These are phyloP conservation scores for Aspergillus fischeri DNA, from an alignment of 2,329 filamentous ascomycete genomes.

Conservation along the genomic window DNA sequence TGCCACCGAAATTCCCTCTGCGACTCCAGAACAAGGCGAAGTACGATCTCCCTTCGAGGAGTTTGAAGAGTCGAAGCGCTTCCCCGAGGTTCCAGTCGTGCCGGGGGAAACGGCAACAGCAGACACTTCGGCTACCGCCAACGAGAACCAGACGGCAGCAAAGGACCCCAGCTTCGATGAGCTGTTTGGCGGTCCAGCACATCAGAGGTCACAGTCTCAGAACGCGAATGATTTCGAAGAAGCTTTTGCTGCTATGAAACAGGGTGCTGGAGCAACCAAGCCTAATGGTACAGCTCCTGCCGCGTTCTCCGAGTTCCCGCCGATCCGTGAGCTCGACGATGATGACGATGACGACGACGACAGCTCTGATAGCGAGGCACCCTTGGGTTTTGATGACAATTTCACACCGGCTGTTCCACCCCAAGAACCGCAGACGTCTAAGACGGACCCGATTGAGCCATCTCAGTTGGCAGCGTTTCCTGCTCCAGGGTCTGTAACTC, in stretches of 20 bases:
- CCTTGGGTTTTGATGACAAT: slow-evolving; percentile 80
- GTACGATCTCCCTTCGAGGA: slow-evolving; percentile 34
- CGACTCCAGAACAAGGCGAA: slow-evolving; percentile 14
- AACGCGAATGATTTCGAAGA: slow-evolving; percentile 46
- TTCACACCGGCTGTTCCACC: slow-evolving; percentile 64
- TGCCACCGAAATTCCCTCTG: slow-evolving; percentile 34
- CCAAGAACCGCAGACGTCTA: slow-evolving; percentile 22
- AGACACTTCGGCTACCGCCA: slow-evolving; percentile 44
- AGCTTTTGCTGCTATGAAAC: slow-evolving; percentile 45
- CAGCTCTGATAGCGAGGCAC: slow-evolving; percentile 64
- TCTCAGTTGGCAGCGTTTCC: slow-evolving; percentile 37
- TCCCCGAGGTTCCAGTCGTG: slow-evolving; percentile 17
- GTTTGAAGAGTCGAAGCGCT: slow-evolving; percentile 17
- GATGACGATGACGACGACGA: slow-evolving; percentile 71
- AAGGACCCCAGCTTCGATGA: slow-evolving; percentile 44
- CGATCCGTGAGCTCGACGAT: slow-evolving; percentile 78
- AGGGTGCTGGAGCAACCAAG: slow-evolving; percentile 44
- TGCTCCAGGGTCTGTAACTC: slow-evolving; percentile 36
- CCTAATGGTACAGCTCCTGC: slow-evolving; percentile 25
- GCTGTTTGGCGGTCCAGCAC: slow-evolving; percentile 41
- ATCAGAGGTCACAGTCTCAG: slow-evolving; percentile 43
- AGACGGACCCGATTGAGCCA: slow-evolving; percentile 33
- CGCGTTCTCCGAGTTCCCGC: slow-evolving; percentile 71
- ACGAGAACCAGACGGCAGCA: slow-evolving; percentile 20
- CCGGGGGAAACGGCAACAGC: slow-evolving; percentile 24